Percentiles rank a stretch among this genome's conserved stretches.
Conservation (phyloP, 163 green algal genomes). For the Smithsoniella earleae region DNA sequence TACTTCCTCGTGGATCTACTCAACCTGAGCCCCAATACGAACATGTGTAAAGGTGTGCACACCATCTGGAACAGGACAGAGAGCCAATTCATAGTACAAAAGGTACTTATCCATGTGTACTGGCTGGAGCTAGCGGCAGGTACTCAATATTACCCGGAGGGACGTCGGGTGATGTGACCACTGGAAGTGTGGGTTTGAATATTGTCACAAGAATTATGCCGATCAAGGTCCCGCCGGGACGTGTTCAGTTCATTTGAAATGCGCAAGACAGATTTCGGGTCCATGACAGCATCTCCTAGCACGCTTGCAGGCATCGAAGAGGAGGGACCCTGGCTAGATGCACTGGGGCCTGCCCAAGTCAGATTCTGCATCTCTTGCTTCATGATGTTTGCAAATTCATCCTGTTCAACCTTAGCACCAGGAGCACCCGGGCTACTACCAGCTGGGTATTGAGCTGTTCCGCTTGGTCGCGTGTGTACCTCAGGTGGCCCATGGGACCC, state of each 20-base stretch:
- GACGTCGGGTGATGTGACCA: too few relatives aligned
- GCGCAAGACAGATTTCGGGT: neutral
- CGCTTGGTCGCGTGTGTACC: neutral
- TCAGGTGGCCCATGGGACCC: neutral
- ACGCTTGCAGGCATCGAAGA: neutral
- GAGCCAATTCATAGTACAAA: too few relatives aligned
- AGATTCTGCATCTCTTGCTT: slow-evolving; percentile 23
- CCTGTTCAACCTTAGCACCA: neutral
- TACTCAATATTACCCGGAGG: too few relatives aligned
- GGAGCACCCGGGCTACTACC: neutral
- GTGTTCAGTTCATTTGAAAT: neutral
- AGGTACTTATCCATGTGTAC: too few relatives aligned
- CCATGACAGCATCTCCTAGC: neutral
- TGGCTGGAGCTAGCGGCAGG: too few relatives aligned
- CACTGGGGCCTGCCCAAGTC: slow-evolving; percentile 11
- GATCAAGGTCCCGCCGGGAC: too few relatives aligned
- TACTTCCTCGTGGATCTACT: too few relatives aligned
- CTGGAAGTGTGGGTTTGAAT: too few relatives aligned
- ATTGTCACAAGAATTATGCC: too few relatives aligned
- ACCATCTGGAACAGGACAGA: too few relatives aligned
- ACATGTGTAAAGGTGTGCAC: too few relatives aligned
- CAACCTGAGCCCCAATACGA: too few relatives aligned
- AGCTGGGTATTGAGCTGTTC: neutral
- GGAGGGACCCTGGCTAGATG: neutral
- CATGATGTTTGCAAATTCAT: slow-evolving; percentile 7